These are phyloP conservation scores for Phalaenopsis equestris DNA, from an alignment of 106 monocot species.

Conservation along the genomic window DNA sequence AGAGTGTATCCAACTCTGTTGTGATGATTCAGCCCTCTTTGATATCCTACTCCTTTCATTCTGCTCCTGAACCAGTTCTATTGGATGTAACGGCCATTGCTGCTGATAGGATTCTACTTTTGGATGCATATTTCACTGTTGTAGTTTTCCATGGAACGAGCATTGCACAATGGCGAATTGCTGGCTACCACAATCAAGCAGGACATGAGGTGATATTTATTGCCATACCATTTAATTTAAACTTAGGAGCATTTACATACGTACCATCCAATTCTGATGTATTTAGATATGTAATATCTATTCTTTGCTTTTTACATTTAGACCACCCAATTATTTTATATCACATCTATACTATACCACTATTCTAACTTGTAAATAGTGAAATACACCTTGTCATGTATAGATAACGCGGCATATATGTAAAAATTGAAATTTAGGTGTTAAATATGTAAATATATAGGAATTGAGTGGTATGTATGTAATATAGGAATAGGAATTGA, in stretches of 20 bases:
- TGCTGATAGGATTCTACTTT: conserved; percentile 67
- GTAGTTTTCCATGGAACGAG: conserved; percentile 88
- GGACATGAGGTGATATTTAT: conserved; percentile 61
- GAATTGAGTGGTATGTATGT: no score
- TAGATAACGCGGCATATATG: no score
- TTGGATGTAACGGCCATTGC: conserved; percentile 90
- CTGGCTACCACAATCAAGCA: conserved; percentile 84
- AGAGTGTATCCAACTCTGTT: conserved; percentile 81
- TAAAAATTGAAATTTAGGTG: no score
- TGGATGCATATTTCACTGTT: conserved; percentile 91
- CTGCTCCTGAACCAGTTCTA: conserved; percentile 68
- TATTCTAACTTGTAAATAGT: no score
- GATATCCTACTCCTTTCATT: conserved; percentile 82
- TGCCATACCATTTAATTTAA: not conserved
- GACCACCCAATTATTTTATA: no score
- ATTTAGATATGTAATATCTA: no score
- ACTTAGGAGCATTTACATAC: not conserved
- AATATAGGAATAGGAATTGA: no score
- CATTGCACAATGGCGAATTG: conserved; percentile 93
- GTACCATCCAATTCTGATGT: no score
- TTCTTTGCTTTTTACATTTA: no score
- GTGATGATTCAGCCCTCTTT: conserved; percentile 97
- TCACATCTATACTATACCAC: no score
- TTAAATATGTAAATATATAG: no score
- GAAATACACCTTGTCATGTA: no score